phyloP scores from a whole-genome alignment of 1,284 basidiomycete species.

The Phellinidium pouzarii region DNA sequence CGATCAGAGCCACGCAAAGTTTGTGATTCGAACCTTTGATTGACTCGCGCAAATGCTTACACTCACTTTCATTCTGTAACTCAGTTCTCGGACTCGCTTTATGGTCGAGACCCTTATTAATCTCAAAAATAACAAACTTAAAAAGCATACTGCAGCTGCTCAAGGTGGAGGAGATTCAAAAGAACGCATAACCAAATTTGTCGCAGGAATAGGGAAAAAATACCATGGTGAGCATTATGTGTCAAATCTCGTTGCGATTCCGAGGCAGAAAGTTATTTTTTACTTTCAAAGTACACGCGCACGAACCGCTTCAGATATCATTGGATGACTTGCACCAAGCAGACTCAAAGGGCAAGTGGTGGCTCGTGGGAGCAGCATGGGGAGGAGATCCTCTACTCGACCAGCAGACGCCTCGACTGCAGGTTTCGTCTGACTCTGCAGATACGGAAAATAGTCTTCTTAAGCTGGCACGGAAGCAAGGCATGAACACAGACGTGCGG shows the following conservation, averaged over 20 bases:
- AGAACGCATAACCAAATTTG: constrained; percentile 80
- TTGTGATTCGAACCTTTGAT: constrained; percentile 16
- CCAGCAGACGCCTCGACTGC: constrained; percentile 35
- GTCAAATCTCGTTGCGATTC: background rate
- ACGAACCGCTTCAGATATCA: constrained; percentile 80
- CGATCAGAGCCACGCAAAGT: constrained; percentile 57
- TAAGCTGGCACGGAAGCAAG: constrained; percentile 84
- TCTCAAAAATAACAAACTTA: constrained; percentile 86
- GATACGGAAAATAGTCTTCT: constrained; percentile 50
- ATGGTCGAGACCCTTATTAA: constrained; percentile 90
- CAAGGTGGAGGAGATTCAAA: constrained; percentile 64
- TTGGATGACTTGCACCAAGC: constrained; percentile 83
- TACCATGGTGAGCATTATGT: constrained; percentile 48
- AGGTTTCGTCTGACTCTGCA: constrained; percentile 22
- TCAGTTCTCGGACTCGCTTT: constrained; percentile 78
- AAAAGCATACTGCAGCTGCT: constrained; percentile 51
- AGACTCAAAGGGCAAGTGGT: constrained; percentile 93
- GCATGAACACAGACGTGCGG: constrained; percentile 97
- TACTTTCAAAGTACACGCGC: constrained; percentile 53
- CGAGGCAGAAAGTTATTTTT: background rate
- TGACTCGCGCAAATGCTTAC: background rate
- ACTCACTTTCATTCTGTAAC: background rate
- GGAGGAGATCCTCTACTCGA: constrained; percentile 84
- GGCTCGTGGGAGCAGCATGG: constrained; percentile 98
- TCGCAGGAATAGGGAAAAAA: constrained; percentile 70